Conservation (phyloP, 2,329 filamentous ascomycete genomes). For the Scedosporium boydii region DNA sequence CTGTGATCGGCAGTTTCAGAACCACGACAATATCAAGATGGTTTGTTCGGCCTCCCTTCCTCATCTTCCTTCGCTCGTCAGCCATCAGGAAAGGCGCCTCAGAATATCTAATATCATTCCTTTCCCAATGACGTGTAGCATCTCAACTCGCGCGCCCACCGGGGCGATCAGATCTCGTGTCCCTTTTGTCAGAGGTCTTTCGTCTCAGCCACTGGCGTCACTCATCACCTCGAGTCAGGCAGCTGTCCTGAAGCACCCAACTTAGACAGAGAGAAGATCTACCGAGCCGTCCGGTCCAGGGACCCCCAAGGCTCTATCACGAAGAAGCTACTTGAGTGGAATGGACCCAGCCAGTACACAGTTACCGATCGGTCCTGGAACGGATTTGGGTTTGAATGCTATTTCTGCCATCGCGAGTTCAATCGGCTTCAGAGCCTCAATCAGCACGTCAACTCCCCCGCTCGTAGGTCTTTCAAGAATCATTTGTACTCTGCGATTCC, state of each 20-base stretch:
- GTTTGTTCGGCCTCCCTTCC: slow-evolving; percentile 12
- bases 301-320: slow-evolving; percentile 41
- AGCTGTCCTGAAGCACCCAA: slow-evolving; percentile 34
- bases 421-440: slow-evolving; percentile 25
- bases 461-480: slow-evolving; percentile 26
- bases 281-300: slow-evolving; percentile 29
- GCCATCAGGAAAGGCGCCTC: not conserved
- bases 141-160: slow-evolving; percentile 41
- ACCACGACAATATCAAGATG: slow-evolving; percentile 20
- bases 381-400: slow-evolving; percentile 18
- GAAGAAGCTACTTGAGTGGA: slow-evolving; percentile 39
- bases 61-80: slow-evolving; percentile 2
- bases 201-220: slow-evolving; percentile 41
- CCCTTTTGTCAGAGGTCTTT: slow-evolving; percentile 42
- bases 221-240: slow-evolving; percentile 47
- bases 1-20: slow-evolving; percentile 23
- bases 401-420: slow-evolving; percentile 39
- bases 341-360: slow-evolving; percentile 21
- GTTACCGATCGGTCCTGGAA: slow-evolving; percentile 36
- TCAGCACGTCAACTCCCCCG: slow-evolving; percentile 43
- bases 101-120: not conserved
- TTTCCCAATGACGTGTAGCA: slow-evolving; percentile 30
- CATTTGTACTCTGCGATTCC: not conserved
- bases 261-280: slow-evolving; percentile 39
- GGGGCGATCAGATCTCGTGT: slow-evolving; percentile 33